Evolutionary conservation across 2,329 filamentous ascomycete genomes (phyloP), one percentile per base, ranked within the genome.

Genomic region (Penicillium sp.): DNA sequence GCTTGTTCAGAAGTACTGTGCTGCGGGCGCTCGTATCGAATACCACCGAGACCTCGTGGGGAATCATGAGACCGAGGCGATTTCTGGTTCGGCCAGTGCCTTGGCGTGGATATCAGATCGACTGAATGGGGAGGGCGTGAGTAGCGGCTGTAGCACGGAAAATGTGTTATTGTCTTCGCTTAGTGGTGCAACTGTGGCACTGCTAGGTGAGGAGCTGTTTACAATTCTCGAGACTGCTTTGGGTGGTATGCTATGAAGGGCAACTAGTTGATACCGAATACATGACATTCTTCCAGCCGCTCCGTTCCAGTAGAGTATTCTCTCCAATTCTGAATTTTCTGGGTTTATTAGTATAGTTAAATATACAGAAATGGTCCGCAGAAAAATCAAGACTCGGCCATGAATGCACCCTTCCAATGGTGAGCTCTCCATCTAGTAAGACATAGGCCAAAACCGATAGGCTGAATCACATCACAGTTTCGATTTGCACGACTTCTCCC

Each of bases 401-500:
- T 16, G 14, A 46, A 27, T 31, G 43, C 43, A 46, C 16, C 24
- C 2, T 16, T 27, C 24, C 24, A 27, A 27, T 27, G 19, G 5
- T 7, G 22, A 6, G 27, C n/a, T 46, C 2, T 9, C 24, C 41
- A n/a, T 46, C 43, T 46, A 31, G 10, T 16, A n/a, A 6, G 24
- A 46, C 10, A 5, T 3, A 6, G 14, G 43, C 19, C n/a, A 13
- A 40, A 4, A 7, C 6, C 3, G 16, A 18, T 10, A 40, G 16
- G 22, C 4, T 19, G 14, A 19, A 33, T 19, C 2, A 7, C 14
- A 37, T 69, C 58, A 73, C 61, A 74, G 69, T 62, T 73, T 73
- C 18, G 67, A 59, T 41, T 64, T 65, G 36, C 52, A 77, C 60
- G 75, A 76, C 50, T 77, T 72, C 76, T 81, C 82, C 76, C 83